These are phyloP conservation scores for Fraxinus sp. DNA, from an alignment of 305 asterid species.

Conservation along the genomic window DNA sequence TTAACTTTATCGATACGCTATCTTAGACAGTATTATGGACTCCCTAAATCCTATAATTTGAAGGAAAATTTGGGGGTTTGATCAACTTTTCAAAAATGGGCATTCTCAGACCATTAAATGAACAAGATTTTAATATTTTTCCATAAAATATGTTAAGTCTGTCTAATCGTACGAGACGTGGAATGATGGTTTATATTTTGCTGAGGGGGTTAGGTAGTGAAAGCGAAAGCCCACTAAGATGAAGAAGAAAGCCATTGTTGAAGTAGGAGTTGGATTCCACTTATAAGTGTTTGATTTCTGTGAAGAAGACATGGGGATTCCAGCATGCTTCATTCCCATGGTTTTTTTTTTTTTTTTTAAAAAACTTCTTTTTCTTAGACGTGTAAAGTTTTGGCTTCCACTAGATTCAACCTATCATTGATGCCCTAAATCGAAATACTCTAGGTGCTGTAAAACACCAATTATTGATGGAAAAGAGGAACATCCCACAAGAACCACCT, in stretches of 20 bases:
- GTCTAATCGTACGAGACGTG: background rate
- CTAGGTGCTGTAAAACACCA: conserved; percentile 41
- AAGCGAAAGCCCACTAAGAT: conserved; percentile 57
- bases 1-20: conserved; percentile 24
- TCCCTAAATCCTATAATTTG: background rate
- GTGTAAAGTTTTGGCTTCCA: conserved; percentile 69
- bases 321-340: conserved; percentile 32
- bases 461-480: conserved; percentile 57
- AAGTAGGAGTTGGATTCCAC: conserved; percentile 77
- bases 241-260: conserved; percentile 41
- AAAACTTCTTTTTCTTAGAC: conserved; percentile 36
- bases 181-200: conserved; percentile 11
- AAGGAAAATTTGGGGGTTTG: background rate
- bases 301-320: conserved; percentile 57
- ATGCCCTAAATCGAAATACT: conserved; percentile 36
- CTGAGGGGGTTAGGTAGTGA: conserved; percentile 64
- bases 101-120: background rate
- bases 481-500: conserved; percentile 29
- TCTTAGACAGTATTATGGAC: background rate
- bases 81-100: background rate
- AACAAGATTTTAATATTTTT: background rate
- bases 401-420: conserved; percentile 63
- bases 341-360: background rate
- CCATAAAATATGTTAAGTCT: background rate
- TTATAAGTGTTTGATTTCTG: conserved; percentile 52